These are phyloP conservation scores for Sarcomyxa edulis DNA, from an alignment of 768 basidiomycete species.

Conservation along the genomic window DNA sequence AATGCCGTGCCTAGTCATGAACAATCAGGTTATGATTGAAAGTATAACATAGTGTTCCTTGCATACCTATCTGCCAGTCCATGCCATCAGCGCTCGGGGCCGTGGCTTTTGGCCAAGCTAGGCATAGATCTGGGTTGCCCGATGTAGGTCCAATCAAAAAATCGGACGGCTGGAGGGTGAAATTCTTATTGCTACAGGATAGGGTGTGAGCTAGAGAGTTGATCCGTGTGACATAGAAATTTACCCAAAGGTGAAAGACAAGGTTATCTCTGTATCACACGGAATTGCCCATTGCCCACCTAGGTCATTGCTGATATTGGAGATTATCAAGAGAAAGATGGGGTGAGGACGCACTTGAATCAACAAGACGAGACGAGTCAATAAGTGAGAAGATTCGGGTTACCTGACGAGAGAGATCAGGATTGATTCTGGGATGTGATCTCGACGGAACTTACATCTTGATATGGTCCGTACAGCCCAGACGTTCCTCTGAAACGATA, in stretches of 20 bases:
- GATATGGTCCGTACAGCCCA: slow-evolving; percentile 73
- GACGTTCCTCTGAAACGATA: slow-evolving; percentile 48
- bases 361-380: slow-evolving; percentile 59
- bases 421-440: neutral
- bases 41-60: slow-evolving; percentile 2
- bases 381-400: slow-evolving; percentile 57
- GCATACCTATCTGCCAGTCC: slow-evolving; percentile 83
- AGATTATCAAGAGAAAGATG: neutral
- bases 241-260: slow-evolving; percentile 70
- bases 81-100: slow-evolving; percentile 68
- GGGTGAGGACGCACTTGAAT: slow-evolving; percentile 32
- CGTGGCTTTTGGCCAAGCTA: slow-evolving; percentile 68
- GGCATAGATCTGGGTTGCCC: slow-evolving; percentile 61
- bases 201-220: neutral
- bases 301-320: slow-evolving; percentile 11
- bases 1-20: slow-evolving; percentile 50
- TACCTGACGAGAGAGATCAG: slow-evolving; percentile 39
- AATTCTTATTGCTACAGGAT: slow-evolving; percentile 36
- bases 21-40: neutral
- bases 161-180: slow-evolving; percentile 67
- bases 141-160: slow-evolving; percentile 69
- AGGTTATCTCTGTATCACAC: slow-evolving; percentile 51
- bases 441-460: slow-evolving; percentile 46
- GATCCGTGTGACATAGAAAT: slow-evolving; percentile 10
- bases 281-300: slow-evolving; percentile 76